phyloP scores from a whole-genome alignment of 2,329 filamentous ascomycete species.

The Colletotrichum tabaci region DNA sequence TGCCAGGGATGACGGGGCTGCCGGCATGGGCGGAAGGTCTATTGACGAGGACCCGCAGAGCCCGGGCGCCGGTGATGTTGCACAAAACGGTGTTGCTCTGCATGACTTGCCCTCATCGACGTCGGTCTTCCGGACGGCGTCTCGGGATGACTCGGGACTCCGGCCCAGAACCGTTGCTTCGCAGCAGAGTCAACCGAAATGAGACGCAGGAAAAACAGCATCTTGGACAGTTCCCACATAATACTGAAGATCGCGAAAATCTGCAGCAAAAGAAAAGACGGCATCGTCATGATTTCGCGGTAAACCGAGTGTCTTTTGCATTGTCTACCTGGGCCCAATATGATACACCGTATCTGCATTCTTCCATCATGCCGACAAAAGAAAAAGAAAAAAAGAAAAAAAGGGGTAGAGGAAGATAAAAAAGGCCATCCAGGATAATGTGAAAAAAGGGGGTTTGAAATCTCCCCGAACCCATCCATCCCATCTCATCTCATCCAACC shows the following conservation, averaged over 20 bases:
- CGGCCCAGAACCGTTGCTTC: background rate
- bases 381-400: background rate
- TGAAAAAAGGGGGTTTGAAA: background rate
- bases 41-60: background rate
- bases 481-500: background rate
- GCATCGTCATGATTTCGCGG: background rate
- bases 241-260: too few relatives aligned
- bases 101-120: slow-evolving; percentile 71
- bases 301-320: slow-evolving; percentile 27
- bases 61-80: background rate
- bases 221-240: too few relatives aligned
- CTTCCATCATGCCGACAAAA: slow-evolving; percentile 6
- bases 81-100: slow-evolving; percentile 51
- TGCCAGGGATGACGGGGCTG: slow-evolving; percentile 30
- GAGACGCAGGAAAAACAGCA: background rate
- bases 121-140: slow-evolving; percentile 74
- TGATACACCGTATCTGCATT: slow-evolving; percentile 29
- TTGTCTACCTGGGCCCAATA: slow-evolving; percentile 38
- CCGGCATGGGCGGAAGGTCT: background rate
- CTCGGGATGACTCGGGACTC: slow-evolving; percentile 43
- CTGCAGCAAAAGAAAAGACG: background rate
- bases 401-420: background rate
- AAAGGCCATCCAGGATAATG: slow-evolving; percentile 26
- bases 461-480: background rate
- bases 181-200: background rate